phyloP scores from a whole-genome alignment of 2,329 filamentous ascomycete species.

The Aspergillus tamarii region DNA sequence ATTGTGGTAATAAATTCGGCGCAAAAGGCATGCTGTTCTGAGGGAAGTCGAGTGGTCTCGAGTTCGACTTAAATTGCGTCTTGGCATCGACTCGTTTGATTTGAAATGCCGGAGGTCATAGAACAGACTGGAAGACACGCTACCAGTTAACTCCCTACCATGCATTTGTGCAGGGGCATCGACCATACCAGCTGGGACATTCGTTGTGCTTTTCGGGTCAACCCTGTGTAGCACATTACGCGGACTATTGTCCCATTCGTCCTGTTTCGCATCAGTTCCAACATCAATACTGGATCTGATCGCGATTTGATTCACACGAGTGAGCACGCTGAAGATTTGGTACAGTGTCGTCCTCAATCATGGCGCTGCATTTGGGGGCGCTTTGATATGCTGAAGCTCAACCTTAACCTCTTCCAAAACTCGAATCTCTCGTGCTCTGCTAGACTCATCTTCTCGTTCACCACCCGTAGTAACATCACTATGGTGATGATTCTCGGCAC shows the following conservation, averaged over 20 bases:
- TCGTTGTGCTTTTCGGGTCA: too few relatives aligned
- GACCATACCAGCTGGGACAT: too few relatives aligned
- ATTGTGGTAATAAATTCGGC: neutral
- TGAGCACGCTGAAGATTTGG: neutral
- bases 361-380: neutral
- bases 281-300: neutral
- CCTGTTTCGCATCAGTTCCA: neutral
- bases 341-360: neutral
- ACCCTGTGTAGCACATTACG: neutral
- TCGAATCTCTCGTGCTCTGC: neutral
- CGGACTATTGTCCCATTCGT: neutral
- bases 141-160: neutral
- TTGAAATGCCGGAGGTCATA: neutral
- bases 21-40: too few relatives aligned
- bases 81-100: neutral
- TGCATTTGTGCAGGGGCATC: too few relatives aligned
- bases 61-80: neutral
- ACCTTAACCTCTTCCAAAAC: conserved; percentile 6
- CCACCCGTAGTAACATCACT: neutral
- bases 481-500: neutral
- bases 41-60: too few relatives aligned
- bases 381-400: conserved; percentile 1
- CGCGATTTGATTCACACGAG: neutral
- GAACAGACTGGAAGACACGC: too few relatives aligned
- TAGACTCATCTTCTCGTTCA: neutral